These are phyloP conservation scores for Leccinum broughii DNA, from an alignment of 768 basidiomycete species.

Conservation along the genomic window DNA sequence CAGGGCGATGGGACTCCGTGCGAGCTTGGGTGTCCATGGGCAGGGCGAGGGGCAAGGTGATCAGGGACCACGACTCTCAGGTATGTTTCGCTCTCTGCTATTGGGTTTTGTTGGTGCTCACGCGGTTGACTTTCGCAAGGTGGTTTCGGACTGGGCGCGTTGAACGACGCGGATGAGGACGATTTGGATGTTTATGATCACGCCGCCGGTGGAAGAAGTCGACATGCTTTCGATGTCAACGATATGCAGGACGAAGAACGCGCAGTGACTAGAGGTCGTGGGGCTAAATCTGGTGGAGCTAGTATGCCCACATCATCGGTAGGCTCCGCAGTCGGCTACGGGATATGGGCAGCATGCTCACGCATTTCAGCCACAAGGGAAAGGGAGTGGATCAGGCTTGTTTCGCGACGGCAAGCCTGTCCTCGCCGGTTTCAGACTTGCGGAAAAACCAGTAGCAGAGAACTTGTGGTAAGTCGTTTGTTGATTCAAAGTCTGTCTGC, in stretches of 20 bases:
- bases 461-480: constrained; percentile 58
- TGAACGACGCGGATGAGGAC: constrained; percentile 95
- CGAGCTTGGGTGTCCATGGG: constrained; percentile 47
- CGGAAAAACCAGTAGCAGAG: constrained; percentile 64
- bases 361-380: constrained; percentile 19
- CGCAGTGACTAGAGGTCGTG: constrained; percentile 42
- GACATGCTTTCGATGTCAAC: constrained; percentile 64
- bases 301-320: constrained; percentile 13
- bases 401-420: constrained; percentile 80
- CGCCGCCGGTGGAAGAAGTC: constrained; percentile 38
- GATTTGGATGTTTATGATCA: constrained; percentile 83
- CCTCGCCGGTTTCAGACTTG: constrained; percentile 73
- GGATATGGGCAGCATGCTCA: constrained; percentile 9
- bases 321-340: not conserved
- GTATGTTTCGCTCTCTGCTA: constrained; percentile 36
- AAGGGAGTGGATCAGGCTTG: constrained; percentile 15
- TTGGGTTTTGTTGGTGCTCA: not conserved
- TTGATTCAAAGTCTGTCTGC: constrained; percentile 8
- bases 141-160: constrained; percentile 85
- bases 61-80: constrained; percentile 56
- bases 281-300: constrained; percentile 9
- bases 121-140: constrained; percentile 41
- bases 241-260: constrained; percentile 67
- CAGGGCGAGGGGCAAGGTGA: constrained; percentile 18
- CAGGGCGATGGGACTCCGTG: constrained; percentile 62